Conservation (phyloP, 1,284 basidiomycete genomes). For the Jaminaea rosea region DNA sequence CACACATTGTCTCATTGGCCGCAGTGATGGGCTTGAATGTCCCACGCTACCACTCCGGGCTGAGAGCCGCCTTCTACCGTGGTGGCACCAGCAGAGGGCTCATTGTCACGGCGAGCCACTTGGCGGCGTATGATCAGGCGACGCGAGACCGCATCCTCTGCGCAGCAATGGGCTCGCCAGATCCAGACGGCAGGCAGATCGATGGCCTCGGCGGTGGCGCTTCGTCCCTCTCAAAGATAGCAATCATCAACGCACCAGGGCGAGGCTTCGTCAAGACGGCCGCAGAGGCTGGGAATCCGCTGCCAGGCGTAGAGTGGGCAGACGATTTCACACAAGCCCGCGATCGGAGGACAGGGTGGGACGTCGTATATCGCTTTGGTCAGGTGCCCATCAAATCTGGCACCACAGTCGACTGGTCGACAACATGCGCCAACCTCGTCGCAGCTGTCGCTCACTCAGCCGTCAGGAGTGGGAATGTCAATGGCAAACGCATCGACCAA, state of each 20-base stretch:
- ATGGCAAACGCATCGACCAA: slow-evolving; percentile 7
- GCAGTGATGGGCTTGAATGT: too few species aligned
- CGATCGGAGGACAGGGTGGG: too few species aligned
- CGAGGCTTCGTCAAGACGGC: slow-evolving; percentile 2
- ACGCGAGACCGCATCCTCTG: slow-evolving; percentile 57
- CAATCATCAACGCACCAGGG: slow-evolving; percentile 53
- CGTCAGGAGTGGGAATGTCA: slow-evolving; percentile 15
- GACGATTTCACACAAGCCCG: slow-evolving; percentile 14
- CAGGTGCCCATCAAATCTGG: slow-evolving; percentile 35
- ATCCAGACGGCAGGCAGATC: slow-evolving; percentile 65
- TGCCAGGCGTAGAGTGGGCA: slow-evolving; percentile 22
- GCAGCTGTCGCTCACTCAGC: slow-evolving; percentile 36
- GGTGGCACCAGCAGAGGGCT: slow-evolving; percentile 51
- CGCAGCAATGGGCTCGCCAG: slow-evolving; percentile 65
- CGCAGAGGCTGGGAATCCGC: background rate
- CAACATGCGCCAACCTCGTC: slow-evolving; percentile 43
- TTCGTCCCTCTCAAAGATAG: slow-evolving; percentile 70
- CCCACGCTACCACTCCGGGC: too few species aligned
- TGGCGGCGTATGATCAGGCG: slow-evolving; percentile 22
- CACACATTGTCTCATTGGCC: too few species aligned
- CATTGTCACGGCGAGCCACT: slow-evolving; percentile 56
- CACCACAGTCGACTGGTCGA: slow-evolving; percentile 32
- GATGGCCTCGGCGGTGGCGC: slow-evolving; percentile 67
- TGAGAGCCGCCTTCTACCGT: background rate
- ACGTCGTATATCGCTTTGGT: slow-evolving; percentile 42